These are phyloP conservation scores for Hamamelis virginiana DNA, from an alignment of 164 flowering plant species.

Conservation along the genomic window DNA sequence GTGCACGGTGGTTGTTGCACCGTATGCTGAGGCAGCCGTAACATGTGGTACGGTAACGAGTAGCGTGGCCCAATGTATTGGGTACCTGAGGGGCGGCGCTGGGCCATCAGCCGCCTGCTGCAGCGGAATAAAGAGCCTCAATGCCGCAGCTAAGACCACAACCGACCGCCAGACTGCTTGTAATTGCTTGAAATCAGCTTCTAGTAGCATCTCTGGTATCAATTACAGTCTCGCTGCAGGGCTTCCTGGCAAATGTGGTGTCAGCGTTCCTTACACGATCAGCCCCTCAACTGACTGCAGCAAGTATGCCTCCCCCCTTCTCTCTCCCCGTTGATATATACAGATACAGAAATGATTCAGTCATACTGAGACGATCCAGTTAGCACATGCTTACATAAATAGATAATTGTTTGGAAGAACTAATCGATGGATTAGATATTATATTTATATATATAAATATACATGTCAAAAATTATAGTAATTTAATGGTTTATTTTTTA, in stretches of 20 bases:
- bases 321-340: too few species aligned
- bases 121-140: constrained; percentile 15
- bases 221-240: constrained; percentile 4
- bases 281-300: constrained; percentile 25
- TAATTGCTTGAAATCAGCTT: constrained; percentile 18
- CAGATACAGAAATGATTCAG: too few species aligned
- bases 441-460: too few species aligned
- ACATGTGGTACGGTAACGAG: constrained; percentile 14
- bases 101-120: constrained; percentile 15
- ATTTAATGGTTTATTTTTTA: too few species aligned
- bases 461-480: too few species aligned
- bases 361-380: too few species aligned
- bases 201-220: not conserved
- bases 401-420: too few species aligned
- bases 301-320: constrained; percentile 10
- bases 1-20: constrained; percentile 6
- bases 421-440: too few species aligned
- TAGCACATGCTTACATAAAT: too few species aligned
- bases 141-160: constrained; percentile 13
- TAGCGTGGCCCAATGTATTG: constrained; percentile 13
- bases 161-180: constrained; percentile 25
- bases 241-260: constrained; percentile 28
- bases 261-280: too few species aligned
- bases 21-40: constrained; percentile 14
- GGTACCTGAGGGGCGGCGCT: constrained; percentile 6